Evolutionary conservation across 768 basidiomycete genomes (phyloP).

Genomic region (Hericium erinaceus): DNA sequence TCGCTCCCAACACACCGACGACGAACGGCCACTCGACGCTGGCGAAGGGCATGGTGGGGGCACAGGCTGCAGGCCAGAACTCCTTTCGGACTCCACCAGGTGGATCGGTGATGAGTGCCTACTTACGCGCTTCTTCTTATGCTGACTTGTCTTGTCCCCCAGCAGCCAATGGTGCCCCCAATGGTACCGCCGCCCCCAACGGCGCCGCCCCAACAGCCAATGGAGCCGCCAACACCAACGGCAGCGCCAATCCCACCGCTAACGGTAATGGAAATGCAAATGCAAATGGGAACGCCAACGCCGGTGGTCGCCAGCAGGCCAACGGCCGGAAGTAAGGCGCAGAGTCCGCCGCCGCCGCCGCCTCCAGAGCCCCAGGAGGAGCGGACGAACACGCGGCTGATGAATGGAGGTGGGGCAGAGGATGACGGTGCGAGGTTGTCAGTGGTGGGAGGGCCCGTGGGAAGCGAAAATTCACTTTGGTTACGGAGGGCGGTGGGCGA

Average conservation of each 20-base stretch:
- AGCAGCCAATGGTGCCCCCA: neutral
- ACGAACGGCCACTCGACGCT: constrained; percentile 4
- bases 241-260: neutral
- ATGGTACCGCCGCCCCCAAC: neutral
- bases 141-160: constrained; percentile 6
- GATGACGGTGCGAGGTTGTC: neutral
- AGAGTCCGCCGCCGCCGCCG: neutral
- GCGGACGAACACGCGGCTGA: neutral
- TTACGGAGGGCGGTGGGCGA: neutral
- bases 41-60: constrained; percentile 3
- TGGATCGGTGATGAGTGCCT: constrained; percentile 16
- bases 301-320: constrained; percentile 5
- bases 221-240: neutral
- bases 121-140: constrained; percentile 8
- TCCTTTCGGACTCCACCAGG: constrained; percentile 10
- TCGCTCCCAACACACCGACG: constrained; percentile 2
- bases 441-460: neutral
- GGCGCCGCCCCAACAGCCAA: neutral
- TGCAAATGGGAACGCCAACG: neutral
- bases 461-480: neutral
- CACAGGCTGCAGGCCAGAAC: constrained; percentile 1
- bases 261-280: constrained; percentile 1
- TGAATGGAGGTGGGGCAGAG: neutral
- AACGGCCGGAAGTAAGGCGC: constrained; percentile 1
- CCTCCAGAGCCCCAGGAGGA: neutral